These are phyloP conservation scores for Ophiosphaerella herpotricha DNA, from an alignment of 2,329 filamentous ascomycete species.

Conservation along the genomic window DNA sequence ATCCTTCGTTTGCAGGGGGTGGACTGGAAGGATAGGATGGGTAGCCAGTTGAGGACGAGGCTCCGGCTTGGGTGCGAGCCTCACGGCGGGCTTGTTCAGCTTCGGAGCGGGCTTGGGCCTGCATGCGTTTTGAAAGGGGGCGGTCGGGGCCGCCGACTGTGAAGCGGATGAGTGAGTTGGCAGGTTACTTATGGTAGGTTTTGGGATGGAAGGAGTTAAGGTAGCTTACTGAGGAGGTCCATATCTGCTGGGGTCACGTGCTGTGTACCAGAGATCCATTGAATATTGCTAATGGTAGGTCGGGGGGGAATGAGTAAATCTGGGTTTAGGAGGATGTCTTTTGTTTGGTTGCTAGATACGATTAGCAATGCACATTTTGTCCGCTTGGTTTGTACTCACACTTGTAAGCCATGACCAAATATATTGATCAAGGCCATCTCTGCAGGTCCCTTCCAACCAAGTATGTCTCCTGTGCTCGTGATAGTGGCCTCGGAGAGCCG, in stretches of 20 bases:
- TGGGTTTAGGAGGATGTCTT: conserved; percentile 81
- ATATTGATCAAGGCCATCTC: conserved; percentile 83
- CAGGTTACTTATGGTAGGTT: background rate
- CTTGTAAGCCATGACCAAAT: conserved; percentile 74
- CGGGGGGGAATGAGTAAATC: conserved; percentile 73
- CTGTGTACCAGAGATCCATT: conserved; percentile 96
- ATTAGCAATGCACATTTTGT: background rate
- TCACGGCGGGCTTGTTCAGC: conserved; percentile 60
- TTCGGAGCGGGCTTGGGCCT: conserved; percentile 77
- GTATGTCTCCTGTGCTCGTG: conserved; percentile 76
- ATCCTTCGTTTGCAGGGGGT: conserved; percentile 53
- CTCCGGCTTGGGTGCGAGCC: conserved; percentile 36
- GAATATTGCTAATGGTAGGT: conserved; percentile 91
- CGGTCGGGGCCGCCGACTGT: conserved; percentile 80
- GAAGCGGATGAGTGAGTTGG: conserved; percentile 3
- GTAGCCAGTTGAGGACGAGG: conserved; percentile 40
- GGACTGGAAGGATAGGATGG: conserved; percentile 21
- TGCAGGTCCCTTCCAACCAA: conserved; percentile 87
- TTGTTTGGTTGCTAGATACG: conserved; percentile 49
- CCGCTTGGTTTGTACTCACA: conserved; percentile 52
- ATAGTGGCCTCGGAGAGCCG: conserved; percentile 73
- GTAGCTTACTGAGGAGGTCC: conserved; percentile 70
- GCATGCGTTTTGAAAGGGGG: conserved; percentile 85
- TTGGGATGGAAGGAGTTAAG: background rate
- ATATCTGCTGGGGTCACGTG: conserved; percentile 85